Base-by-base conservation (phyloP, 139 green algal species). In the Penium margaritaceum region DNA sequence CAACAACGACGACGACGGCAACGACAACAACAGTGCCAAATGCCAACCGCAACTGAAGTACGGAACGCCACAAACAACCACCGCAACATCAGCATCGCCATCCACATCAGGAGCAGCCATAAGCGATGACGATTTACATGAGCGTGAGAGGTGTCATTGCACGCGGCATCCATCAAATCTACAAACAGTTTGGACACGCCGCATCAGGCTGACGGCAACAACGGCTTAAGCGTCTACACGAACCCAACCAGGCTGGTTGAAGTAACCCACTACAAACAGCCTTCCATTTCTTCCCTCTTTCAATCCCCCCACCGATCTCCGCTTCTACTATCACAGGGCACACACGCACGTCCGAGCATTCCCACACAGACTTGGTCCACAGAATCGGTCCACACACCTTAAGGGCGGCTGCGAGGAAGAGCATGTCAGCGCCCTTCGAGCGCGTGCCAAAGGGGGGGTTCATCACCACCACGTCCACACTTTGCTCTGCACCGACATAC, bases 371-470 rank as follows among this genome's bases (percentile, higher is more conserved):
- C 46, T 24, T 24, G 46, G 19, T 24, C 46, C 21, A 19, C 21
- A 19, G 21, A 57, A 57, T 24, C 19, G 46, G 46, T 43, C 51
- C 17, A n/a, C 43, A 33, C 5, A 91, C 71, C 29, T 58, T 29
- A 65, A 93, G 88, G 7, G 90, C 93, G 29, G 83, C 79, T 5
- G 75, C 15, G 34, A 97, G 75, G 51, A 97, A 97, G n/a, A 85
- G 83, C 73, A 93, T 84, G 81, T 97, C 93, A 1, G 88, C 92
- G 0, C 92, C 91, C 73, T 95, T 93, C 1, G 53, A 57, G 2
- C 86, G 77, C 6, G 93, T 96, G 6, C 93, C 93, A 85, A 98
- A 98, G 1, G 93, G 93, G 5, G 93, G 91, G 81, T 97, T 98
- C 84, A 90, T 97, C 38, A 98, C 79, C 0, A 98, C 93, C 0